Conservation (phyloP, 2,329 filamentous ascomycete species). For the Fusarium albosuccineum region DNA sequence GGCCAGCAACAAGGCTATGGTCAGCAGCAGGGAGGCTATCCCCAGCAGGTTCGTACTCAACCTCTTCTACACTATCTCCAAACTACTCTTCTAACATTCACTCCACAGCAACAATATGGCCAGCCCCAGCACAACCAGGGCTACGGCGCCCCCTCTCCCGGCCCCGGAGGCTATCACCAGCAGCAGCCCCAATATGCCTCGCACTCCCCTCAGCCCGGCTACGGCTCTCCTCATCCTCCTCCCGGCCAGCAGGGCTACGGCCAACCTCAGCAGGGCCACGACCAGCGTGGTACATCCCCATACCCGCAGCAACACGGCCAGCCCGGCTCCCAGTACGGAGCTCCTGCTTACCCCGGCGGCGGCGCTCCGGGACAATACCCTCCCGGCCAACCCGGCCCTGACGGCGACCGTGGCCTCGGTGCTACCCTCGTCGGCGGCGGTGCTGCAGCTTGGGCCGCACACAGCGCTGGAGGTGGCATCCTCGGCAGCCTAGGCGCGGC, state of each 20-base stretch:
- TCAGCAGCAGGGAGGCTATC: slow-evolving; percentile 40
- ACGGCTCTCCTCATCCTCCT: slow-evolving; percentile 40
- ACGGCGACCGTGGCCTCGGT: slow-evolving; percentile 67
- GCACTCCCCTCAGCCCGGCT: slow-evolving; percentile 44
- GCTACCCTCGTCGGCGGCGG: slow-evolving; percentile 66
- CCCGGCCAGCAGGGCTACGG: slow-evolving; percentile 42
- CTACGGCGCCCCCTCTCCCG: slow-evolving; percentile 25
- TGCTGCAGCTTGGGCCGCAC: slow-evolving; percentile 66
- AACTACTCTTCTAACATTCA: background rate
- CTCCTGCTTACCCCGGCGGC: slow-evolving; percentile 43
- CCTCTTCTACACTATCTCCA: background rate
- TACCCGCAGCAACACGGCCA: slow-evolving; percentile 45
- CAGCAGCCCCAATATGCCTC: slow-evolving; percentile 41
- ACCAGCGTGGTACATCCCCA: slow-evolving; percentile 35
- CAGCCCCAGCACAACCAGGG: slow-evolving; percentile 36
- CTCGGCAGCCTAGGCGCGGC: slow-evolving; percentile 65
- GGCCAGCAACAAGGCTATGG: slow-evolving; percentile 36
- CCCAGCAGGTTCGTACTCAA: slow-evolving; percentile 44
- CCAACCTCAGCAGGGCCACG: slow-evolving; percentile 34
- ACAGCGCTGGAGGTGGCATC: slow-evolving; percentile 65
- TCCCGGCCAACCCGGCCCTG: slow-evolving; percentile 48
- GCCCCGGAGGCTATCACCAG: slow-evolving; percentile 34
- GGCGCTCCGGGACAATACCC: slow-evolving; percentile 43
- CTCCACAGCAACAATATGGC: slow-evolving; percentile 41
- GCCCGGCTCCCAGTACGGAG: slow-evolving; percentile 32